These are phyloP conservation scores for Apiotrichum laibachii DNA, from an alignment of 1,284 basidiomycete species.

Conservation along the genomic window DNA sequence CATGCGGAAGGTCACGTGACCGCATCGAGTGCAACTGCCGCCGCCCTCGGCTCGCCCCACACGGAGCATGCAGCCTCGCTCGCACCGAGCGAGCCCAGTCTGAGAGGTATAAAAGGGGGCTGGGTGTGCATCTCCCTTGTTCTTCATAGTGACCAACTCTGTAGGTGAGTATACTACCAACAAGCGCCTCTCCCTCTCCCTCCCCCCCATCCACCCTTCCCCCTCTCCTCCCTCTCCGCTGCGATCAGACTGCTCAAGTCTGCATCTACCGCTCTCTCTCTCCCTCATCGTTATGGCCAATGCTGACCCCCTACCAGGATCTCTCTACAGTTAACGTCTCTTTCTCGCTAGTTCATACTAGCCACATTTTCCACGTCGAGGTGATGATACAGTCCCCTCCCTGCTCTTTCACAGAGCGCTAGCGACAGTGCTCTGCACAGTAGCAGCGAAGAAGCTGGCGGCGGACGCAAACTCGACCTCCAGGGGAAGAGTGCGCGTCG, in stretches of 20 bases:
- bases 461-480: conserved; percentile 25
- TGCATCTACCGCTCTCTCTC: too few species aligned
- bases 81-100: too few species aligned
- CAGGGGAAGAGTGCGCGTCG: conserved; percentile 25
- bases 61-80: too few species aligned
- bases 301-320: conserved; percentile 31
- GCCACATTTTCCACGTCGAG: conserved; percentile 52
- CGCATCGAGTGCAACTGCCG: too few species aligned
- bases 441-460: conserved; percentile 51
- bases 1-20: too few species aligned
- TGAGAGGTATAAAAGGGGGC: neutral
- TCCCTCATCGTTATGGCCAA: neutral
- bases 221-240: too few species aligned
- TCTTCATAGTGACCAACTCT: neutral
- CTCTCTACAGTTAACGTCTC: conserved; percentile 49
- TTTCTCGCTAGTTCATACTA: conserved; percentile 52
- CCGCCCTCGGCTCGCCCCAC: too few species aligned
- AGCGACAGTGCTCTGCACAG: conserved; percentile 16
- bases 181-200: neutral
- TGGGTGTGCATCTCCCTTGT: neutral
- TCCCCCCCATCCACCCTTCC: neutral
- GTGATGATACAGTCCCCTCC: conserved; percentile 49
- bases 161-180: neutral
- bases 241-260: too few species aligned
- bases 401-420: conserved; percentile 50